Evolutionary conservation across 805 yeast species (phyloP), one percentile per base, ranked within the genome.

Genomic region (Brettanomyces naardenensis): DNA sequence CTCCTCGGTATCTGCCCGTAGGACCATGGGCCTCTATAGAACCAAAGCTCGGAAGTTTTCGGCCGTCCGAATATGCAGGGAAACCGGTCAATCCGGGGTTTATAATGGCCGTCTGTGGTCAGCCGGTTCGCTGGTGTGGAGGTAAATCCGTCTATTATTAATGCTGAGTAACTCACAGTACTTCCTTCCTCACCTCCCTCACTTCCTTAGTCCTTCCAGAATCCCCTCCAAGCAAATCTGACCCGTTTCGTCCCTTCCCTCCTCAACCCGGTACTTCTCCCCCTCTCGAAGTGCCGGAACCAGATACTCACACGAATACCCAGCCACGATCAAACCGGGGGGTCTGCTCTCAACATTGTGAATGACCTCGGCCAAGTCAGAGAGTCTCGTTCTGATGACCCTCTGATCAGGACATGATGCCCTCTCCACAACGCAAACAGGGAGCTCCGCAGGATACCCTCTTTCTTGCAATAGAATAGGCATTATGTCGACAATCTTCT

Each of bases 361-460:
- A 1, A 87, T 74, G 1, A 92, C 94, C 31, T 69, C 78, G 0
- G 81, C 80, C 1, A 87, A 75, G 44, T 80, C 62, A 36, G 68
- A 66, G 31, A 90, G 61, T 0, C 75, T 71, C 0, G 96, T 84
- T 44, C 95, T 66, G 3, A 88, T 76, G 4, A 89, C 71, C 39
- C 97, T 62, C 61, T 90, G 97, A 54, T 89, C 97, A 0, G 92
- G 88, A 58, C 97, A 88, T 13, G 92, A 79, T 0, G 96, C 95
- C 41, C 97, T 69, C 57, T 90, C 97, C 2, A 90, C 76, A 18
- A 89, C 78, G 2, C 92, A 87, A 21, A 84, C 85, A 0, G 97
- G 95, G 6, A 82, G 65, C 15, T 70, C 65, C 1, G 66, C 59
- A 36, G 78, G 79, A 96, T 96, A 90, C 0, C 66, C 61, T 31